phyloP scores from a whole-genome alignment of 2,329 filamentous ascomycete species.

The Aspergillus oerlinghausenensis region DNA sequence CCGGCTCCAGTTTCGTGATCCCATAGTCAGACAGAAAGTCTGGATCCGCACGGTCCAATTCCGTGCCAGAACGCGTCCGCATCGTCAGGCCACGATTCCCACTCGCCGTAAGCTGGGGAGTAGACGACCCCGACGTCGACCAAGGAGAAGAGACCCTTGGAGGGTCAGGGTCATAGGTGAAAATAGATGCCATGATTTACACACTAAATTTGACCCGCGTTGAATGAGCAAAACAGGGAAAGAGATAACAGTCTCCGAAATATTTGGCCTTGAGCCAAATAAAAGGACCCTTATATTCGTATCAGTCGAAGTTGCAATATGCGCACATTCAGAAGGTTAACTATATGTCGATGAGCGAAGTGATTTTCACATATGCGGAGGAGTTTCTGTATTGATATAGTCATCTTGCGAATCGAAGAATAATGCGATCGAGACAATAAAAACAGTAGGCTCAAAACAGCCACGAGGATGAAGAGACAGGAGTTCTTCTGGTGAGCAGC shows the following conservation, averaged over 20 bases:
- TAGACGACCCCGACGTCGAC: constrained; percentile 55
- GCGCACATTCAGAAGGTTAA: constrained; percentile 1
- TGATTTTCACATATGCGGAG: constrained; percentile 6
- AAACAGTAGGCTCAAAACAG: not conserved
- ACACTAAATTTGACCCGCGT: not conserved
- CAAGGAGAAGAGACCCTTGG: constrained; percentile 88
- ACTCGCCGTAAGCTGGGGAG: constrained; percentile 30
- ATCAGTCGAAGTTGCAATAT: constrained; percentile 5
- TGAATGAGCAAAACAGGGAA: not conserved
- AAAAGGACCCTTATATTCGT: constrained; percentile 2
- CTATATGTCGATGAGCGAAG: constrained; percentile 2
- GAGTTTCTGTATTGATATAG: constrained; percentile 8
- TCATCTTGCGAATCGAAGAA: constrained; percentile 15
- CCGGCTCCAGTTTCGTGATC: constrained; percentile 74
- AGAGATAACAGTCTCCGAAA: not conserved
- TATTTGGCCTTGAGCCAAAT: not conserved
- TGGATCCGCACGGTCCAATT: constrained; percentile 37
- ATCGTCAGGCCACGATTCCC: constrained; percentile 20
- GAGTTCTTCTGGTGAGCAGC: not conserved
- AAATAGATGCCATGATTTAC: constrained; percentile 77
- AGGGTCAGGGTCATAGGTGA: constrained; percentile 87
- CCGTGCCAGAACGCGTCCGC: constrained; percentile 29
- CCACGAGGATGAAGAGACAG: not conserved
- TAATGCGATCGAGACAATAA: not conserved
- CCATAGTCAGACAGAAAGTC: constrained; percentile 52